Evolutionary conservation across 345 rosid genomes (phyloP), one percentile per base, ranked within the genome.

Genomic region (Eucalyptus regnans): DNA sequence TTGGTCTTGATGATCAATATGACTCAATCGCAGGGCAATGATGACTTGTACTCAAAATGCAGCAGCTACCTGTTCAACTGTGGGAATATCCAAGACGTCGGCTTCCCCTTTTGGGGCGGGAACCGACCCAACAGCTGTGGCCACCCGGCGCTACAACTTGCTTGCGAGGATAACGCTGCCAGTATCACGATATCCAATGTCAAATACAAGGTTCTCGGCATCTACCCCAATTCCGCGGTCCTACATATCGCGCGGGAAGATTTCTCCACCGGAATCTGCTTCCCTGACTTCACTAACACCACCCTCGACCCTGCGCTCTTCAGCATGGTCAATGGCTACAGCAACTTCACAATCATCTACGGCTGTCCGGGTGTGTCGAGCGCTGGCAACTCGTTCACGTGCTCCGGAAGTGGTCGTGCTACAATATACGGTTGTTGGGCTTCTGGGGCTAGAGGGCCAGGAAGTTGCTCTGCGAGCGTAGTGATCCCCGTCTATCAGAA

Each of bases 71-170:
- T 76, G 27, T 79, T 89, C 62, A 23, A 7, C 22, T 92, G 93
- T 22, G 92, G 88, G 12, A 41, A 49, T 8, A 48, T 87, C 44
- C 11, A 15, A 9, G 11, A 12, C 50, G 85, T 91, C 25, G 37
- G 80, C 41, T 93, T 90, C 86, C 93, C 94, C 27, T 91, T 92
- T 89, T 90, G 91, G 91, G 93, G 93, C 9, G 86, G 58, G 16
- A 84, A 79, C 25, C 90, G 91, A 37, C 29, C 89, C 31, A 27
- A 37, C 23, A 51, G 6, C 7, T 93, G 94, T 25, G 92, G 94
- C 87, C 50, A 52, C 84, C 92, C 92, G 1, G 90, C 52, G 37
- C 88, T 91, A 23, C 44, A 89, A 87, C 91, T 92, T 44, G 20
- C 17, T 14, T 93, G 94, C 89, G 52, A 49, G 23, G 16, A 5